Evolutionary conservation across 1,284 basidiomycete genomes (phyloP).

Genomic region (Anthracocystis walkeri): DNA sequence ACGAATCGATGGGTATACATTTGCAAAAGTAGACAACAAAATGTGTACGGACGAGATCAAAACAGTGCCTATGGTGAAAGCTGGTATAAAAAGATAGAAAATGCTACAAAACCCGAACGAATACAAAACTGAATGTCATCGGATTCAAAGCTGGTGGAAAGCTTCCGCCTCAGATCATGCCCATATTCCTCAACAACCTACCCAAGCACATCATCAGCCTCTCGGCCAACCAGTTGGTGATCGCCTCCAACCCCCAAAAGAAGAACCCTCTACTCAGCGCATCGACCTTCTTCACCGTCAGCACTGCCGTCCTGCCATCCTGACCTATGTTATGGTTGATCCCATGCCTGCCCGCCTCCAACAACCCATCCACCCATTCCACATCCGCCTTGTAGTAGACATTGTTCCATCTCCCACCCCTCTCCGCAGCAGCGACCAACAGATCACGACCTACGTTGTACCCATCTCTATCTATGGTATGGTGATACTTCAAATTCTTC

Average conservation of each 20-base stretch:
- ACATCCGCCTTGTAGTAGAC: slow-evolving; percentile 64
- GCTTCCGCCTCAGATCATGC: slow-evolving; percentile 17
- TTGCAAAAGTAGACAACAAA: too few species aligned
- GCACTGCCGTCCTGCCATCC: slow-evolving; percentile 64
- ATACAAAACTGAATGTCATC: too few species aligned
- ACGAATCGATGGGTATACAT: too few species aligned
- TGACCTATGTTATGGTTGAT: slow-evolving; percentile 69
- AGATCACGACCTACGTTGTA: slow-evolving; percentile 69
- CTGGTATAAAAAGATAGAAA: too few species aligned
- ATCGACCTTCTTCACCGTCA: slow-evolving; percentile 61
- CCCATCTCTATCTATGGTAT: slow-evolving; percentile 68
- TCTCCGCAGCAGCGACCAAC: slow-evolving; percentile 61
- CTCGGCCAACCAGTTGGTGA: slow-evolving; percentile 40
- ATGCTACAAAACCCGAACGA: too few species aligned
- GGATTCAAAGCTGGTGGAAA: neutral
- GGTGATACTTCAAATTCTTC: slow-evolving; percentile 63
- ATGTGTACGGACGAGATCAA: too few species aligned
- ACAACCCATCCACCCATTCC: slow-evolving; percentile 66
- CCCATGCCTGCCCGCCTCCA: slow-evolving; percentile 62
- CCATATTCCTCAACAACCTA: slow-evolving; percentile 17
- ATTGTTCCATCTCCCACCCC: slow-evolving; percentile 63
- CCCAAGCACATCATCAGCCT: slow-evolving; percentile 25
- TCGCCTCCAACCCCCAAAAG: slow-evolving; percentile 40
- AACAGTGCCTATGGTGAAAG: too few species aligned
- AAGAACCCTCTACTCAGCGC: slow-evolving; percentile 31